Evolutionary conservation across 1,284 basidiomycete species (phyloP), one percentile per base, ranked within the genome.

Genomic region (Irpex rosettiformis): DNA sequence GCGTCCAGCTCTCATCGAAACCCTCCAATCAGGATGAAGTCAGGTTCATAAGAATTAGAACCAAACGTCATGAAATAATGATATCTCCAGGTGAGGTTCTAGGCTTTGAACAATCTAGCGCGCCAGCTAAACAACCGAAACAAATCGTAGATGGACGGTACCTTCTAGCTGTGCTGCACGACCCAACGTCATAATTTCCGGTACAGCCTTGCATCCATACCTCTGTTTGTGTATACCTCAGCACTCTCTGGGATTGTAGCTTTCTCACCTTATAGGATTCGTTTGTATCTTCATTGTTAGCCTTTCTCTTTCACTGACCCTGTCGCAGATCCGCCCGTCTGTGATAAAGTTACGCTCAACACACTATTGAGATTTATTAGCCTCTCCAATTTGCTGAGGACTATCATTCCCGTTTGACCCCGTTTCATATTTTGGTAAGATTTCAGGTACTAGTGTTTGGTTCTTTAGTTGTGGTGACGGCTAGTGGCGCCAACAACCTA

Each of bases 1-100:
- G 27, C 54, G 29, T 42, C 21, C 27, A 24, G 51, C 21, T 49
- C 4, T 22, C 4, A 22, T 37, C 52, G 22, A 7, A 25, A 3
- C 48, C 25, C 24, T 24, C 48, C 48, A 4, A 51, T 51, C 64
- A 96, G 93, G 94, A 96, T 69, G 89, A 93, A 56, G 79, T 96
- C 55, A 82, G 85, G 59, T 94, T 97, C 69, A 85, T 97, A 82
- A 79, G 94, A 55, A 94, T 97, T 73, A 83, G 95, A 54, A 96
- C 94, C 56, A 92, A 86, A 70, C 82, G 89, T 58, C 94, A 97
- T 71, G 95, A 97, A 70, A 79, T 97, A 59, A 93, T 97, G 85
- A 94, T 97, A 62, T 94, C 94, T 2, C 94, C 94, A 60, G 91
- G 94, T 94, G 60, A 48, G 85, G 33, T 27, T n/a, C 40, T n/a